Evolutionary conservation across 2,329 filamentous ascomycete species (phyloP).

Genomic region (Claviceps sorghi): DNA sequence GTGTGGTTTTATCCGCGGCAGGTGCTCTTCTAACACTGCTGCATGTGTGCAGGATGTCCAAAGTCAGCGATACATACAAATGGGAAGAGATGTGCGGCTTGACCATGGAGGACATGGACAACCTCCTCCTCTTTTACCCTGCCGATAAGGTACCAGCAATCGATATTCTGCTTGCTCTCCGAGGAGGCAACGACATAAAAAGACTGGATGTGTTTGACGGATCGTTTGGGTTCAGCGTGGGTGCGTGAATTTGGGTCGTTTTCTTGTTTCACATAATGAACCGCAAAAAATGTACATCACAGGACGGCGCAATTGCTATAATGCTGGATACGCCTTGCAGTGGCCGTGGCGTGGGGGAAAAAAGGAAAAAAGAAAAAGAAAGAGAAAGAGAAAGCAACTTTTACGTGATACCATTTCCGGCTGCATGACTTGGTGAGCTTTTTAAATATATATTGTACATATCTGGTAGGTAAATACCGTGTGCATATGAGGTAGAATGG

Average conservation of each 20-base stretch:
- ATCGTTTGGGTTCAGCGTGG: slow-evolving; percentile 44
- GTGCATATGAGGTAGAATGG: no score
- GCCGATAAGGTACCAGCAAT: slow-evolving; percentile 39
- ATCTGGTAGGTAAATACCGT: no score
- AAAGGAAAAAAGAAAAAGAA: not conserved
- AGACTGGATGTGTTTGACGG: slow-evolving; percentile 43
- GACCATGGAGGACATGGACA: slow-evolving; percentile 71
- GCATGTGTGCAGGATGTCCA: slow-evolving; percentile 58
- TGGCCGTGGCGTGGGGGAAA: not conserved
- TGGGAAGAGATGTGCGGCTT: slow-evolving; percentile 75
- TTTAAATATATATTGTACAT: not conserved
- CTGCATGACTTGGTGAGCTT: not conserved
- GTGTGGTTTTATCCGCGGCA: not conserved
- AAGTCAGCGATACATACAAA: slow-evolving; percentile 74
- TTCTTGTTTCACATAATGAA: not conserved
- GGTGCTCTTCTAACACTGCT: not conserved
- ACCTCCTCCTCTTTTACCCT: slow-evolving; percentile 61
- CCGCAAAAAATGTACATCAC: not conserved
- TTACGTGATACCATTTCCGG: not conserved
- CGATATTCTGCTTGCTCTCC: slow-evolving; percentile 40
- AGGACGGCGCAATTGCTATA: not conserved
- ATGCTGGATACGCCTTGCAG: not conserved
- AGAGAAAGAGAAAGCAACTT: not conserved
- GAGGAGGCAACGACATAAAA: slow-evolving; percentile 27
- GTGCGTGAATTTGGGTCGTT: slow-evolving; percentile 14